These are phyloP conservation scores for Ganoderma multipileum DNA, from an alignment of 1,284 basidiomycete genomes.

Conservation along the genomic window DNA sequence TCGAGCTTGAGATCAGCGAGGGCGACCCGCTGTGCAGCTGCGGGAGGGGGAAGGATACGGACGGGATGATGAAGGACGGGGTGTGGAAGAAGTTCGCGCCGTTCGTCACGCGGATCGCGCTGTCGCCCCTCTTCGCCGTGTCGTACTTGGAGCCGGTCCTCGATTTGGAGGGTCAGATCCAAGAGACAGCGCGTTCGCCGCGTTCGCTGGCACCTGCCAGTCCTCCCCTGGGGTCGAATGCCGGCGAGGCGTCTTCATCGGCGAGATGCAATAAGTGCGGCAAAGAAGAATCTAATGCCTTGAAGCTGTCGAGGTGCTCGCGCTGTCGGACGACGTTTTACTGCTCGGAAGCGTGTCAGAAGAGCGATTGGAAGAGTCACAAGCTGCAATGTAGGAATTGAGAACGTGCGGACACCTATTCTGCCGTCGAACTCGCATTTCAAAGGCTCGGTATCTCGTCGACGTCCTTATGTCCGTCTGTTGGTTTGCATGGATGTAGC, in stretches of 20 bases:
- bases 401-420: no score
- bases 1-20: constrained; percentile 36
- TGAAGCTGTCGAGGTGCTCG: constrained; percentile 40
- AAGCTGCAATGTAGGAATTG: constrained; percentile 29
- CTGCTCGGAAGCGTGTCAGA: constrained; percentile 53
- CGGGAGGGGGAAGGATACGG: constrained; percentile 51
- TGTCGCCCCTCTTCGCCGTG: constrained; percentile 55
- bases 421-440: no score
- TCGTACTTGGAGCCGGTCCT: constrained; percentile 48
- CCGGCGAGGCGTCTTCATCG: background rate
- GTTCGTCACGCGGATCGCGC: constrained; percentile 53
- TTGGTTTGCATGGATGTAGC: no score
- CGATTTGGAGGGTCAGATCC: background rate
- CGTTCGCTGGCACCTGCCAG: no score
- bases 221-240: background rate
- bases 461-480: no score
- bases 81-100: constrained; percentile 45
- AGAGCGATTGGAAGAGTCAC: constrained; percentile 53
- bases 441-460: no score
- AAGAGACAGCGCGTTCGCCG: no score
- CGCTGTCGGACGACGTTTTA: constrained; percentile 48
- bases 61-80: constrained; percentile 36
- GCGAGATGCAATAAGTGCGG: constrained; percentile 14
- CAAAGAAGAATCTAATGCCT: constrained; percentile 38
- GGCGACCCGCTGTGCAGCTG: constrained; percentile 54